These are phyloP conservation scores for Phyllosticta citriasiana DNA, from an alignment of 2,329 filamentous ascomycete genomes.

Conservation along the genomic window DNA sequence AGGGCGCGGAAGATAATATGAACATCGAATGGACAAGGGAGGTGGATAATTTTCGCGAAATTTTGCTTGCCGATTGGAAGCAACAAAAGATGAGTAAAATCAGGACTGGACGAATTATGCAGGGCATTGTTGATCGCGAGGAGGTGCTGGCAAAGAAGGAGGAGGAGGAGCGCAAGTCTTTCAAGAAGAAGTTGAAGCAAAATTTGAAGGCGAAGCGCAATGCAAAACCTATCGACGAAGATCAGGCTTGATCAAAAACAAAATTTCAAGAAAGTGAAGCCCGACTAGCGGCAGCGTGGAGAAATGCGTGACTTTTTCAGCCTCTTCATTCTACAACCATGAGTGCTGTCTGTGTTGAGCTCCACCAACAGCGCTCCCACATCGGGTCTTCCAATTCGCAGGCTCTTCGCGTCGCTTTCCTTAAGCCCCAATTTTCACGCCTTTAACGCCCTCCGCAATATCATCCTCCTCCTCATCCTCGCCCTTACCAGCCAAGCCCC, in stretches of 20 bases:
- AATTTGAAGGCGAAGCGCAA: not conserved
- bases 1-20: conserved; percentile 13
- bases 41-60: conserved; percentile 6
- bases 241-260: not conserved
- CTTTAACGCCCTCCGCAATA: conserved; percentile 35
- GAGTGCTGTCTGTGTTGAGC: no score
- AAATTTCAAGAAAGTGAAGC: no score
- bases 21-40: conserved; percentile 20
- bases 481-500: conserved; percentile 48
- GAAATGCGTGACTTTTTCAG: no score
- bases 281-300: no score
- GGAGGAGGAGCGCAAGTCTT: conserved; percentile 9
- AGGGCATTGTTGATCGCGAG: conserved; percentile 39
- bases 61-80: not conserved
- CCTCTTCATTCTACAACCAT: no score
- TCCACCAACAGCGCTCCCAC: not conserved
- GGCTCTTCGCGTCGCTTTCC: not conserved
- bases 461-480: conserved; percentile 58
- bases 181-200: not conserved
- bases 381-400: not conserved
- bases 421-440: conserved; percentile 39
- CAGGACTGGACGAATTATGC: conserved; percentile 31
- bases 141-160: conserved; percentile 33
- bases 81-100: conserved; percentile 10
- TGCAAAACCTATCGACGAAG: not conserved